Evolutionary conservation across 176 grass and related monocot species (phyloP), one percentile per base, ranked within the genome.

Genomic region (Tillandsia fasciculata): DNA sequence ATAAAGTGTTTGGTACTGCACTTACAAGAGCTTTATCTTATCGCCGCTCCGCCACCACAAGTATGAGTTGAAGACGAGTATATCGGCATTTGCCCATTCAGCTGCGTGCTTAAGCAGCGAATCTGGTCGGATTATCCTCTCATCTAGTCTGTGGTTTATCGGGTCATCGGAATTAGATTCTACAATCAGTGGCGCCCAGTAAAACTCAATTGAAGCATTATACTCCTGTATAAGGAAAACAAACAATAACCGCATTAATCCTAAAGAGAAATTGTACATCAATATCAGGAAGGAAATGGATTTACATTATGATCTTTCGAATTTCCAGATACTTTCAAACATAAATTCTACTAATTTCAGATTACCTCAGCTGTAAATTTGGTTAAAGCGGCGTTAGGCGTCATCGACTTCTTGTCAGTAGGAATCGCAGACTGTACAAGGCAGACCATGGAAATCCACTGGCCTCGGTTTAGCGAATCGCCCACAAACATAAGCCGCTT

Each of bases 151-250:
- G 28, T 77, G 75, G 33, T 29, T 57, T 10, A 77, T 52, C n/a
- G 75, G 75, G 22, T 77, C 75, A 63, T 77, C 75, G 15, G 64
- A 77, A 14, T 77, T 77, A 10, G 75, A 77, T 48, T 77, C 75
- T 2, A 77, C 53, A 14, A 77, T 12, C 11, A 77, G 18, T 1
- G 75, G 75, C 7, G 73, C 73, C 73, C 73, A 76, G 50, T 76
- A 67, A n/a, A 76, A 76, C 64, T 76, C 73, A n/a, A 76, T 50
- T 1, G 59, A 52, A 33, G 63, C 73, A 48, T 76, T 66, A 27
- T 76, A 76, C 18, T 76, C 73, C 73, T 76, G 50, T 18, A 66
- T 14, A 51, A 68, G 18, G 14, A 27, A 52, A 22, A 70, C 54
- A 67, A 48, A 9, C 57, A 63, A 63, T 22, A 20, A 12, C 22